These are phyloP conservation scores for Candida silvicultrix DNA, from an alignment of 805 yeast genomes.

Conservation along the genomic window DNA sequence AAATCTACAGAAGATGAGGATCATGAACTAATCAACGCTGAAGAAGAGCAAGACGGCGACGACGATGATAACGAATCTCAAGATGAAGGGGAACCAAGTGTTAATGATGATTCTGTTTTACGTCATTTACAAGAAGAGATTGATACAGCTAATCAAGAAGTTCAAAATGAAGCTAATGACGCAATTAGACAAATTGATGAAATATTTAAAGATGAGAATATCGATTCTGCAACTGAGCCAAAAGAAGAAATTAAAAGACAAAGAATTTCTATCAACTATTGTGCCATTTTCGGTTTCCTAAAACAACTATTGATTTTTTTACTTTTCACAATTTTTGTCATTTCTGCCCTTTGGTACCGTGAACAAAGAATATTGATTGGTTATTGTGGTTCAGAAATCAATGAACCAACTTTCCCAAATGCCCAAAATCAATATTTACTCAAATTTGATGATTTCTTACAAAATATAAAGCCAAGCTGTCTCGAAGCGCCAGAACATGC, in stretches of 20 bases:
- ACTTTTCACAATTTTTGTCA: conserved; percentile 29
- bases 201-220: conserved; percentile 8
- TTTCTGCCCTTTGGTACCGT: conserved; percentile 53
- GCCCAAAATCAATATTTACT: conserved; percentile 25
- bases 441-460: conserved; percentile 38
- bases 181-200: conserved; percentile 19
- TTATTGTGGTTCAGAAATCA: conserved; percentile 63
- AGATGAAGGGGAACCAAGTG: conserved; percentile 1
- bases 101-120: conserved; percentile 10
- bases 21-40: conserved; percentile 1
- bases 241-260: too few species aligned
- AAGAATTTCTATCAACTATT: too few species aligned
- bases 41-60: conserved; percentile 4
- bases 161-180: conserved; percentile 23
- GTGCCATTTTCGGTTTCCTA: conserved; percentile 8
- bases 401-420: conserved; percentile 33
- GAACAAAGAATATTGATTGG: conserved; percentile 61
- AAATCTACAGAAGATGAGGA: not conserved
- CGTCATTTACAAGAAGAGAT: conserved; percentile 18
- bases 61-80: conserved; percentile 8
- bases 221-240: too few species aligned
- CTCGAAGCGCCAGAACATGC: conserved; percentile 78
- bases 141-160: conserved; percentile 15
- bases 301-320: conserved; percentile 27
- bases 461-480: conserved; percentile 54